Evolutionary conservation across 1,284 basidiomycete species (phyloP).

Genomic region (Ganoderma lucidum): DNA sequence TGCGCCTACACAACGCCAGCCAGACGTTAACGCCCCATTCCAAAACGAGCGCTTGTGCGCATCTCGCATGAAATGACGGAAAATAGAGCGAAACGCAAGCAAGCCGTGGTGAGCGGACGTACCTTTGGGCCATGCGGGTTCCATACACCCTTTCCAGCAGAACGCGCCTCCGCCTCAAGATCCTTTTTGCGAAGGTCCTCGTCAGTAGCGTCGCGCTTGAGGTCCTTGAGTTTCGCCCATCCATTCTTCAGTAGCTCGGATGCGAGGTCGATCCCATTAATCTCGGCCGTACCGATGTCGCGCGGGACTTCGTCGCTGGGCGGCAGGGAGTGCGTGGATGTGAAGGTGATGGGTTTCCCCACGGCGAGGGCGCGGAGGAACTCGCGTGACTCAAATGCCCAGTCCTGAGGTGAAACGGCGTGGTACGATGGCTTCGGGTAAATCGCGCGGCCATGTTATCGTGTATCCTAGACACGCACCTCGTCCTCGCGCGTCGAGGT

Average conservation of each 20-base stretch:
- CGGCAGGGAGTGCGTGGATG: constrained; percentile 77
- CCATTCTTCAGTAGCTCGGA: constrained; percentile 85
- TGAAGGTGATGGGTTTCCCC: constrained; percentile 89
- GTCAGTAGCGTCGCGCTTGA: constrained; percentile 78
- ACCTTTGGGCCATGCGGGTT: constrained; percentile 85
- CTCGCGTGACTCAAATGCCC: constrained; percentile 94
- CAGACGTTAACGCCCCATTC: constrained; percentile 4
- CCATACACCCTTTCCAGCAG: constrained; percentile 86
- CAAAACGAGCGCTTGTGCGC: not conserved
- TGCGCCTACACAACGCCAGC: constrained; percentile 59
- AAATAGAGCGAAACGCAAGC: not conserved
- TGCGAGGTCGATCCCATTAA: constrained; percentile 77
- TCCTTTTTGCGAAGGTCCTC: constrained; percentile 82
- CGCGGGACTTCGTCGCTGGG: constrained; percentile 74
- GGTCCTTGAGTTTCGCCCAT: constrained; percentile 93
- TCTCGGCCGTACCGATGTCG: constrained; percentile 80
- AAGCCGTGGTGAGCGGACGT: constrained; percentile 30
- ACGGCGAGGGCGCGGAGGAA: constrained; percentile 87
- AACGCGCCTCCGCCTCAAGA: constrained; percentile 82
- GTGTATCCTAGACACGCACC: constrained; percentile 50
- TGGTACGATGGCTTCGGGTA: not conserved
- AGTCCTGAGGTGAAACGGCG: constrained; percentile 59
- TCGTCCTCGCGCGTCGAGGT: constrained; percentile 87
- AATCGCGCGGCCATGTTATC: not conserved
- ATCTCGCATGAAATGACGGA: not conserved